Conservation (phyloP, 2,329 filamentous ascomycete genomes). For the Teratosphaeria gauchensis region DNA sequence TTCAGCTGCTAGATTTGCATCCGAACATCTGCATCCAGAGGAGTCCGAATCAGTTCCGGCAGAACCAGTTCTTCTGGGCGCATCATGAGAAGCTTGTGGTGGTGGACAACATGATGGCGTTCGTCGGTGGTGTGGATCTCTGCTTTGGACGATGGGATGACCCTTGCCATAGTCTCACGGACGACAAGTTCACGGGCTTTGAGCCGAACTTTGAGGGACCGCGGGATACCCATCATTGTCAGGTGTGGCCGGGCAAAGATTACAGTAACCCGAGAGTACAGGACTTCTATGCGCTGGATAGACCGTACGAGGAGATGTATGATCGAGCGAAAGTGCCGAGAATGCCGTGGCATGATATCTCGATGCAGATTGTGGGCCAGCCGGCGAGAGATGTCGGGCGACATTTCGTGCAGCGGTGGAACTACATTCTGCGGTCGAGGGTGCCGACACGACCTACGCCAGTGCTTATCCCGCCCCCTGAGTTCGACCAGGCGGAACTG, state of each 20-base stretch:
- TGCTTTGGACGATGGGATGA: constrained; percentile 98
- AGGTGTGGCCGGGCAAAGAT: constrained; percentile 94
- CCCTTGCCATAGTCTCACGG: constrained; percentile 78
- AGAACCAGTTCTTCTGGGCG: constrained; percentile 99
- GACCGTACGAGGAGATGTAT: constrained; percentile 98
- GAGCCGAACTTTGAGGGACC: constrained; percentile 62
- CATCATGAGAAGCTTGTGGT: constrained; percentile 98
- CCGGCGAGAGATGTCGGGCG: constrained; percentile 87
- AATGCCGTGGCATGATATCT: constrained; percentile 98
- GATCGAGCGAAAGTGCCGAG: constrained; percentile 77
- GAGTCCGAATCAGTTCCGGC: constrained; percentile 94
- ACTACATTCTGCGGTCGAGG: constrained; percentile 84
- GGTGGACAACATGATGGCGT: constrained; percentile 90
- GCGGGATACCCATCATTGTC: constrained; percentile 86
- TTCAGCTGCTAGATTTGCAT: constrained; percentile 86
- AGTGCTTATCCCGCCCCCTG: constrained; percentile 84
- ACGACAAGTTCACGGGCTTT: constrained; percentile 93
- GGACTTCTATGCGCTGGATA: constrained; percentile 86
- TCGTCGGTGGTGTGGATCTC: constrained; percentile 89
- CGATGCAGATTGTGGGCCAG: constrained; percentile 95
- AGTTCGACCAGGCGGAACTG: constrained; percentile 77
- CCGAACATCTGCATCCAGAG: constrained; percentile 94
- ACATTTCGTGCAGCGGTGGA: constrained; percentile 97
- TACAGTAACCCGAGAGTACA: constrained; percentile 94
- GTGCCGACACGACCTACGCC: constrained; percentile 90